Percentiles rank a stretch among this genome's conserved stretches.
Conservation (phyloP, 140 eudicot genomes). For the Cichorium intybus region DNA sequence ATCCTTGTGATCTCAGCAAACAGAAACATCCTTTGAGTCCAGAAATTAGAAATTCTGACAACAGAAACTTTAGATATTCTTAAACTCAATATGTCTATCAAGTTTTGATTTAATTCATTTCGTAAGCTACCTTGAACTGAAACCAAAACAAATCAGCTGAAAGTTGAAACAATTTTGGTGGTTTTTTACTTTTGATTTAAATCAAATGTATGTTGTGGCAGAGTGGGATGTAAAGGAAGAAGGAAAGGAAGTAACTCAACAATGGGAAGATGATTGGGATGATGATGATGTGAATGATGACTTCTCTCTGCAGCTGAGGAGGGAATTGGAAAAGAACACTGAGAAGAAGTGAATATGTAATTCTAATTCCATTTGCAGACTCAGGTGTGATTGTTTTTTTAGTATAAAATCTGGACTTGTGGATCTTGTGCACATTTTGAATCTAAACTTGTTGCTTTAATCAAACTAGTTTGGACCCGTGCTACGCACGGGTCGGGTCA, state of each 20-base stretch:
- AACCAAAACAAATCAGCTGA: neutral
- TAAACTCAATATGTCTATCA: neutral
- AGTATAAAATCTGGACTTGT: neutral
- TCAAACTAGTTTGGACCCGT: no score
- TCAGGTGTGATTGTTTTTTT: neutral
- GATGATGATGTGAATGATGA: conserved; percentile 94
- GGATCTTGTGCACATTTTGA: neutral
- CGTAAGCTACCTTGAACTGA: neutral
- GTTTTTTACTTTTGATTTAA: neutral
- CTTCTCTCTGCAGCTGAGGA: conserved; percentile 76
- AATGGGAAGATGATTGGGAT: conserved; percentile 98
- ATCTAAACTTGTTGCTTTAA: neutral
- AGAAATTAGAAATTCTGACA: neutral
- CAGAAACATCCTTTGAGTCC: neutral
- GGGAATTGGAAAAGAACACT: conserved; percentile 64
- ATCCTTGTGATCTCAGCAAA: neutral
- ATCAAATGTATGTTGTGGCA: conserved; percentile 17
- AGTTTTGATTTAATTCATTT: neutral
- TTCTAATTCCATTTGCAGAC: conserved; percentile 25
- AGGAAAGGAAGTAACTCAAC: conserved; percentile 71
- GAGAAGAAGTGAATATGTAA: conserved; percentile 45
- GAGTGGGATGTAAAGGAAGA: conserved; percentile 80
- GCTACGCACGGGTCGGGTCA: no score
- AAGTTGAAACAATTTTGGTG: neutral
- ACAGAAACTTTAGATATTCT: neutral